Conservation (phyloP, 495 filamentous ascomycete genomes). For the Chaetomium tenue region DNA sequence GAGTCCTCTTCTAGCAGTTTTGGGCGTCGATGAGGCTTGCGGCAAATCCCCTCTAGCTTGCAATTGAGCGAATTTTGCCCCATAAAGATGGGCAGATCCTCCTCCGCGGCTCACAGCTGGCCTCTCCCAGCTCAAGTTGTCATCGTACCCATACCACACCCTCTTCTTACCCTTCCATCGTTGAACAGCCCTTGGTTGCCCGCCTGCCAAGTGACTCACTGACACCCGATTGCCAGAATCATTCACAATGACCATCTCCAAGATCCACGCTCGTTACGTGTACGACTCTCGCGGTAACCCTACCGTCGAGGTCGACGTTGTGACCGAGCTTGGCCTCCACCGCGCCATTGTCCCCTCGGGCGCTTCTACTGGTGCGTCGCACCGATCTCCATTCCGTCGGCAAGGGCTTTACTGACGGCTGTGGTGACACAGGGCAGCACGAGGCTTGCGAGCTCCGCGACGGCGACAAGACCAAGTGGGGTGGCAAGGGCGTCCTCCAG, state of each 20-base stretch:
- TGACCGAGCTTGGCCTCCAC: conserved; percentile 95
- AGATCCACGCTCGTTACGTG: conserved; percentile 97
- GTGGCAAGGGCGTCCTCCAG: conserved; percentile 93
- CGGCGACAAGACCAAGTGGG: conserved; percentile 96
- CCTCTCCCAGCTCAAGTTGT: background rate
- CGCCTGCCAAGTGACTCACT: conserved; percentile 12
- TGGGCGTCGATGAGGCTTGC: conserved; percentile 25
- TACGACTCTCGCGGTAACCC: conserved; percentile 99
- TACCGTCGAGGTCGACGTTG: conserved; percentile 88
- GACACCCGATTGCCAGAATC: conserved; percentile 21
- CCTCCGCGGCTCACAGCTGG: background rate
- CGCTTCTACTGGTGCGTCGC: conserved; percentile 85
- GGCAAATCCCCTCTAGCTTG: conserved; percentile 27
- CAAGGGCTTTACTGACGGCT: conserved; percentile 21
- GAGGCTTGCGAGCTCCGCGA: conserved; percentile 99
- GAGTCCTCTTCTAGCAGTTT: background rate
- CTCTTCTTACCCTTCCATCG: conserved; percentile 9
- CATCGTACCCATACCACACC: background rate
- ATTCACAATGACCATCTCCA: conserved; percentile 84
- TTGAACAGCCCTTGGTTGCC: background rate
- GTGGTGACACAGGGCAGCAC: conserved; percentile 69
- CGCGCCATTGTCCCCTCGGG: conserved; percentile 98
- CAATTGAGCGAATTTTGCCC: conserved; percentile 33
- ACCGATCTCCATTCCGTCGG: background rate
- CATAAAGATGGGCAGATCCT: background rate